phyloP scores from a whole-genome alignment of 106 monocot genomes.

The Dioscorea alata region DNA sequence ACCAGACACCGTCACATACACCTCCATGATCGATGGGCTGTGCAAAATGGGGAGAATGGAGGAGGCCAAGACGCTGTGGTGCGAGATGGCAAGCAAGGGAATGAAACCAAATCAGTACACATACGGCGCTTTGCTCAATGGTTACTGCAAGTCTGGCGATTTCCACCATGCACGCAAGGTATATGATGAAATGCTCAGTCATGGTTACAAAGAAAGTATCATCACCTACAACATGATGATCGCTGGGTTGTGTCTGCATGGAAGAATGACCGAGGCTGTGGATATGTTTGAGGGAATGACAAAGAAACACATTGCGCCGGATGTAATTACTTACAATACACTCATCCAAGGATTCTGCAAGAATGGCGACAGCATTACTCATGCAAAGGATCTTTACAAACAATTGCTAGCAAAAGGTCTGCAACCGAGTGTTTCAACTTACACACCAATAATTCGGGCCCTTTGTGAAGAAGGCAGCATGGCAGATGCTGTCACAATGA shows the following conservation, averaged over 20 bases:
- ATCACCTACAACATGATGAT: conserved; percentile 52
- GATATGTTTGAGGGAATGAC: conserved; percentile 33
- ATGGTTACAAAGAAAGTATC: conserved; percentile 30
- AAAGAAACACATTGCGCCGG: conserved; percentile 23
- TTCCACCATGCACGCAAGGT: conserved; percentile 28
- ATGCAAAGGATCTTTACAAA: conserved; percentile 29
- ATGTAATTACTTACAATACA: conserved; percentile 50
- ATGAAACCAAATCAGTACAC: conserved; percentile 40
- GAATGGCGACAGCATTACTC: conserved; percentile 9
- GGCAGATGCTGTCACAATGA: conserved; percentile 26
- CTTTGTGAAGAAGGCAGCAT: conserved; percentile 39
- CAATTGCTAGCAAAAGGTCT: conserved; percentile 21
- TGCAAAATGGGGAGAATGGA: conserved; percentile 34
- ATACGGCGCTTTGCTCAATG: conserved; percentile 31
- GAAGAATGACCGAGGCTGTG: conserved; percentile 31
- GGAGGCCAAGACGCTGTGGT: conserved; percentile 30
- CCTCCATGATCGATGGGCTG: conserved; percentile 45
- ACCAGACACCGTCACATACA: conserved; percentile 35
- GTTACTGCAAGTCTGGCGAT: conserved; percentile 38
- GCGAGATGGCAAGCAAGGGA: conserved; percentile 48
- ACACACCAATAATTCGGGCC: conserved; percentile 34
- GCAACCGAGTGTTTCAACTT: conserved; percentile 37
- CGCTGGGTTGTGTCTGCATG: conserved; percentile 34
- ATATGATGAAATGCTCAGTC: conserved; percentile 44
- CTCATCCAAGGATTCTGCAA: conserved; percentile 56